These are phyloP conservation scores for Linderniella brevidens DNA, from an alignment of 257 asterid species.

Conservation along the genomic window DNA sequence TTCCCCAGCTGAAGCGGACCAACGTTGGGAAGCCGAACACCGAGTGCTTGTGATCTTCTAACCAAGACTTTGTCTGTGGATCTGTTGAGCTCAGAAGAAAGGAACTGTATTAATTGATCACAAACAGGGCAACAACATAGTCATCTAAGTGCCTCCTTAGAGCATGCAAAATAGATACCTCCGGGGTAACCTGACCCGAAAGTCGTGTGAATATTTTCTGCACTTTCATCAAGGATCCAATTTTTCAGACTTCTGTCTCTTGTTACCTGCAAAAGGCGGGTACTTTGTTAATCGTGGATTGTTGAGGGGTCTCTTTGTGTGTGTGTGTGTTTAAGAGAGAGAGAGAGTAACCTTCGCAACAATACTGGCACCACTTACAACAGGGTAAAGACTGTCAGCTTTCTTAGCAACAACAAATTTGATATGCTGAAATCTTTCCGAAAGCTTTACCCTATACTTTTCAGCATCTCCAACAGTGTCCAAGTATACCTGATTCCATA, in stretches of 20 bases:
- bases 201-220: conserved; percentile 45
- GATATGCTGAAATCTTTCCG: conserved; percentile 60
- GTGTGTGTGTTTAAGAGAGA: background rate
- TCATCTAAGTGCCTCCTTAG: too few relatives aligned
- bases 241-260: conserved; percentile 77
- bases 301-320: too few relatives aligned
- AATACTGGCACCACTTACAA: conserved; percentile 97
- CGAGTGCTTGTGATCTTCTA: conserved; percentile 61
- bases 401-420: conserved; percentile 89
- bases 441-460: conserved; percentile 70
- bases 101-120: conserved; percentile 4
- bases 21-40: conserved; percentile 86
- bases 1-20: conserved; percentile 99
- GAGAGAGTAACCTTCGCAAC: conserved; percentile 71
- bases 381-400: conserved; percentile 97
- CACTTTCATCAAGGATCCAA: conserved; percentile 78
- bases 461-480: conserved; percentile 98
- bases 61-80: conserved; percentile 90
- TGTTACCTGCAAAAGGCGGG: conserved; percentile 74
- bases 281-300: too few relatives aligned
- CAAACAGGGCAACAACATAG: too few relatives aligned
- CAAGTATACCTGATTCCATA: conserved; percentile 55
- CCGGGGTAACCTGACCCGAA: conserved; percentile 98
- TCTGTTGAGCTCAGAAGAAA: conserved; percentile 20
- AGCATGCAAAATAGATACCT: conserved; percentile 39